phyloP scores from a whole-genome alignment of 345 rosid species.

The Brassica cretica region DNA sequence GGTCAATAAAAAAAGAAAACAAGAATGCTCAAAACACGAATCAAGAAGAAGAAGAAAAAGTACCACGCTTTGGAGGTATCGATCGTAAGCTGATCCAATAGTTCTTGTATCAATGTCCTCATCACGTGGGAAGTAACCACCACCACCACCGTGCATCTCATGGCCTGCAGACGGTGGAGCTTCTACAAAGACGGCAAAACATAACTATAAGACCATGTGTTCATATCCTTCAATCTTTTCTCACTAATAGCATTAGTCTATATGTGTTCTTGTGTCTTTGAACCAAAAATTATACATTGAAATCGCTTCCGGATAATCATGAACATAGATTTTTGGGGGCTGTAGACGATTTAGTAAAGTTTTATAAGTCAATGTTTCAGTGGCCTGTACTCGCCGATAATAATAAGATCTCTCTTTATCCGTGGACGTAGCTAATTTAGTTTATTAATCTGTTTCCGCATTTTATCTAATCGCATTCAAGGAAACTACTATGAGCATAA shows the following conservation, averaged over 20 bases:
- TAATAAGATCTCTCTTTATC: no score
- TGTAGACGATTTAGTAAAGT: no score
- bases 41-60: neutral
- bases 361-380: no score
- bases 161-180: slow-evolving; percentile 24
- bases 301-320: no score
- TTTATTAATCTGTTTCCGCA: no score
- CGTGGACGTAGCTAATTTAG: no score
- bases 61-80: slow-evolving; percentile 74
- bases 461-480: neutral
- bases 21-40: neutral
- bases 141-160: slow-evolving; percentile 46
- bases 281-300: no score
- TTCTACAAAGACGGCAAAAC: slow-evolving; percentile 36
- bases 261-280: no score
- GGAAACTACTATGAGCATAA: neutral
- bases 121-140: slow-evolving; percentile 52
- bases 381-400: no score
- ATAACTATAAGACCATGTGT: neutral
- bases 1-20: slow-evolving; percentile 16
- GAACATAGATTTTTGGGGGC: no score
- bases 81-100: slow-evolving; percentile 84
- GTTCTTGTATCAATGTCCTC: slow-evolving; percentile 68
- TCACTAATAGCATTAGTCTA: no score
- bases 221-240: no score